phyloP scores from a whole-genome alignment of 768 basidiomycete species.

The Hemileccinum impolitum region DNA sequence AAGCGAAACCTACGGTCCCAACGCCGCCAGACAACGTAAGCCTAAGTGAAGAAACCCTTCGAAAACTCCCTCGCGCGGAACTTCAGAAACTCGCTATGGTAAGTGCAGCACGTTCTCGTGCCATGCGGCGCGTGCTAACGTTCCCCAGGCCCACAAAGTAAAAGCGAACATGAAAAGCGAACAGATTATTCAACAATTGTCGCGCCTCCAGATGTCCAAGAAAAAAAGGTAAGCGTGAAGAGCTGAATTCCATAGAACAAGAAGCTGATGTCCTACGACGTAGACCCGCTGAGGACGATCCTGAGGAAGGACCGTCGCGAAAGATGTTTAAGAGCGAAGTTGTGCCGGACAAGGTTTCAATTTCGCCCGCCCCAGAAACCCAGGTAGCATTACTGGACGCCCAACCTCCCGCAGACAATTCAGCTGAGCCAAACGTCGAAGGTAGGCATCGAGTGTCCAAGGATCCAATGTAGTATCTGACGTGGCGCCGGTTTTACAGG shows the following conservation, averaged over 20 bases:
- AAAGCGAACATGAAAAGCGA: constrained; percentile 28
- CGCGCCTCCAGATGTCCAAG: constrained; percentile 9
- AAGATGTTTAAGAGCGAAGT: constrained; percentile 12
- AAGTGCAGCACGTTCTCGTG: background rate
- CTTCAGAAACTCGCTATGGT: constrained; percentile 29
- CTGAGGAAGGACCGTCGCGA: constrained; percentile 10
- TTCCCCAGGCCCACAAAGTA: constrained; percentile 15
- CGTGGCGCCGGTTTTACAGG: background rate
- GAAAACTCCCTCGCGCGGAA: constrained; percentile 20
- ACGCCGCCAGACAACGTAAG: background rate
- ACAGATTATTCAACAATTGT: constrained; percentile 21
- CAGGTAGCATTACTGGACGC: background rate
- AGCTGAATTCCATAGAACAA: background rate
- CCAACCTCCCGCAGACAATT: background rate
- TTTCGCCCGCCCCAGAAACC: background rate
- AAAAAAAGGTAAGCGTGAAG: constrained; percentile 9
- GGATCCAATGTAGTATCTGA: background rate
- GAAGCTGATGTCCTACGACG: background rate
- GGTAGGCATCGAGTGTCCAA: background rate
- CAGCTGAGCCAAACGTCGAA: background rate
- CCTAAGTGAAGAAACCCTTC: constrained; percentile 17
- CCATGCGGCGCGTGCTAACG: background rate
- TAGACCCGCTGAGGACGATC: constrained; percentile 9
- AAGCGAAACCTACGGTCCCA: background rate
- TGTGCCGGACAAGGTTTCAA: background rate